These are phyloP conservation scores for Amanita pallidorosea DNA, from an alignment of 768 basidiomycete species.

Conservation along the genomic window DNA sequence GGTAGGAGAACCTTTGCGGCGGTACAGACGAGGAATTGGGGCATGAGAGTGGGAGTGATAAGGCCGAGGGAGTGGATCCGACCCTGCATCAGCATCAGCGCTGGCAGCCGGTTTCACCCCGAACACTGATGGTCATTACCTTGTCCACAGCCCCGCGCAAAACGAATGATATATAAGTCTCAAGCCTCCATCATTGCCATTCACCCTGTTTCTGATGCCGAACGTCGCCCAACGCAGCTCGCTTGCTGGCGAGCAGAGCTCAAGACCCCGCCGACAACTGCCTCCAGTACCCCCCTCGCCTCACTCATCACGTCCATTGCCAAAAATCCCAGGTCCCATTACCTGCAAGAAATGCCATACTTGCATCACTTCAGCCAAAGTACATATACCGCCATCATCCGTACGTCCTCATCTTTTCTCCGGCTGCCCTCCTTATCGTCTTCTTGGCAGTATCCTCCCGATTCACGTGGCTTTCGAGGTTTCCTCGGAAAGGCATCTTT, in stretches of 20 bases:
- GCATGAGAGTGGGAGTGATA: not conserved
- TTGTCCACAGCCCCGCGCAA: too few species aligned
- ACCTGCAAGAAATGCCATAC: constrained; percentile 35
- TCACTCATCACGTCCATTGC: constrained; percentile 33
- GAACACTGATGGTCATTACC: too few species aligned
- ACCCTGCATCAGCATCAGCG: too few species aligned
- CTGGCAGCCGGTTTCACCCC: too few species aligned
- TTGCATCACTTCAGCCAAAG: constrained; percentile 32
- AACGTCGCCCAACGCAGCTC: constrained; percentile 12
- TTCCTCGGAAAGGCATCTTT: constrained; percentile 50
- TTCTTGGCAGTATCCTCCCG: constrained; percentile 27
- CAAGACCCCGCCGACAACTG: constrained; percentile 8
- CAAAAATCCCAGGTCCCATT: constrained; percentile 33
- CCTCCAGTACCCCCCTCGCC: constrained; percentile 13
- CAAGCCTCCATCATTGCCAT: too few species aligned
- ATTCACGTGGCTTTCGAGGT: constrained; percentile 40
- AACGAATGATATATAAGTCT: too few species aligned
- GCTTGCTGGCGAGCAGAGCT: constrained; percentile 8
- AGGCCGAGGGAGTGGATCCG: not conserved
- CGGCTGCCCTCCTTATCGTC: not conserved
- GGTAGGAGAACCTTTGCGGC: constrained; percentile 52
- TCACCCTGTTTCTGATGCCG: constrained; percentile 1
- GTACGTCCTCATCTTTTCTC: constrained; percentile 16
- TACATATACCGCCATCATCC: constrained; percentile 27
- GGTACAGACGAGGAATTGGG: constrained; percentile 25